phyloP scores from a whole-genome alignment of 2,329 filamentous ascomycete genomes.

The Exserohilum rostratum region DNA sequence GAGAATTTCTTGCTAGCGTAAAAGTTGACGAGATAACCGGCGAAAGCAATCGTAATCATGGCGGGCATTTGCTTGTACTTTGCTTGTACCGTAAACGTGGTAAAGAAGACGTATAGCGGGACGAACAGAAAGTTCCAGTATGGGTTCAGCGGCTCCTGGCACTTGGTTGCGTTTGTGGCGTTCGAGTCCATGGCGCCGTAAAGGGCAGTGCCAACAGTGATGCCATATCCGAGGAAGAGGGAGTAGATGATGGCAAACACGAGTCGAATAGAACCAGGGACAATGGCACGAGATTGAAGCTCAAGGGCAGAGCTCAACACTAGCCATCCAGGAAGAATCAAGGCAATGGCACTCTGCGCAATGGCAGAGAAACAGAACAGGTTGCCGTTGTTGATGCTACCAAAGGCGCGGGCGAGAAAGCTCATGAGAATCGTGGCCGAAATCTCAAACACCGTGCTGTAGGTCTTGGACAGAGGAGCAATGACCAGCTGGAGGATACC shows the following conservation, averaged over 20 bases:
- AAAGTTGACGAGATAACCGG: constrained; percentile 76
- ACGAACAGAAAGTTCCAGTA: constrained; percentile 73
- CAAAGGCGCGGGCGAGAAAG: constrained; percentile 55
- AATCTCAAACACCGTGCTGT: constrained; percentile 59
- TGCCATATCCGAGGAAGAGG: constrained; percentile 58
- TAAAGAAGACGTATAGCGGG: constrained; percentile 74
- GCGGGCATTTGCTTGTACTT: constrained; percentile 78
- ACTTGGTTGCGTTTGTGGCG: constrained; percentile 52
- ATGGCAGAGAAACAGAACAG: constrained; percentile 58
- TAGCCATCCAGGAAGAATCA: constrained; percentile 56
- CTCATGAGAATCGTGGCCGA: constrained; percentile 55
- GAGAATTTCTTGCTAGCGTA: constrained; percentile 71
- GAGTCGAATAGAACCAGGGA: constrained; percentile 56
- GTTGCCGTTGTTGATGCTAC: constrained; percentile 50
- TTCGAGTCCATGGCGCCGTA: constrained; percentile 55
- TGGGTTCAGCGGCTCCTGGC: constrained; percentile 54
- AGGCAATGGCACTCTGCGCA: constrained; percentile 56
- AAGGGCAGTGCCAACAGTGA: constrained; percentile 56
- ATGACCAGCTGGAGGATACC: constrained; percentile 77
- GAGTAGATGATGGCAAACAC: constrained; percentile 60
- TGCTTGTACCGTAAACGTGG: constrained; percentile 75
- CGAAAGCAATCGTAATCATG: constrained; percentile 74
- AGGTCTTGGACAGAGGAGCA: constrained; percentile 74
- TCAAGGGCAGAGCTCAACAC: constrained; percentile 56
- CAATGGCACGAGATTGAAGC: constrained; percentile 54